phyloP scores from a whole-genome alignment of 306 rosid genomes.

The Rosa rugosa region DNA sequence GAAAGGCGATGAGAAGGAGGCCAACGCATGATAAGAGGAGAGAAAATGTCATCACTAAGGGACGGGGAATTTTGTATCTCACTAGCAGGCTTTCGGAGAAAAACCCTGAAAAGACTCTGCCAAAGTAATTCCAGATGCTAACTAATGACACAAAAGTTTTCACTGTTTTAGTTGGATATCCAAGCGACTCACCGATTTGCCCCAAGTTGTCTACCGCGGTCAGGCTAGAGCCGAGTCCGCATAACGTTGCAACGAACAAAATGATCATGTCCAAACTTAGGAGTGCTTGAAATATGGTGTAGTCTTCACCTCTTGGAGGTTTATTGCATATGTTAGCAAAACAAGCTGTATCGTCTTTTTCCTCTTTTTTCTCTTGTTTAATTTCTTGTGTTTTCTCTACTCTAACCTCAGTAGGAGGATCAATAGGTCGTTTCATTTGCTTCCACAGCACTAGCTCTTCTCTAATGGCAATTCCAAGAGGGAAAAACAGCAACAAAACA shows the following conservation, averaged over 20 bases:
- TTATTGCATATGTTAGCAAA: slow-evolving; percentile 19
- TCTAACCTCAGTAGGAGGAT: slow-evolving; percentile 5
- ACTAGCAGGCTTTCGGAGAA: slow-evolving; percentile 8
- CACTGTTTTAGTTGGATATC: slow-evolving; percentile 2
- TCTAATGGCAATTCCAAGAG: slow-evolving; percentile 30
- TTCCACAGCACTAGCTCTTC: slow-evolving; percentile 38
- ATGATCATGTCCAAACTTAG: slow-evolving; percentile 40
- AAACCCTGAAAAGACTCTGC: slow-evolving; percentile 17
- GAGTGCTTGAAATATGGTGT: slow-evolving; percentile 47
- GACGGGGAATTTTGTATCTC: slow-evolving; percentile 20
- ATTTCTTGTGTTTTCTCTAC: slow-evolving; percentile 10
- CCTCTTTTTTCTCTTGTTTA: background rate
- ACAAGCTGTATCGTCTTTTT: background rate
- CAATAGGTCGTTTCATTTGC: slow-evolving; percentile 1
- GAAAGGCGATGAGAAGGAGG: slow-evolving; percentile 19
- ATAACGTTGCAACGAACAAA: slow-evolving; percentile 10
- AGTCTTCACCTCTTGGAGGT: slow-evolving; percentile 50
- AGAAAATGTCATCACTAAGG: slow-evolving; percentile 9
- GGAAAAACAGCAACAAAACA: slow-evolving; percentile 31
- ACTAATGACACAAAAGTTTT: slow-evolving; percentile 9
- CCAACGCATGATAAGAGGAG: slow-evolving; percentile 19
- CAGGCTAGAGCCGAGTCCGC: slow-evolving; percentile 11
- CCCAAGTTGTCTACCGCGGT: slow-evolving; percentile 23
- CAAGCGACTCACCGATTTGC: slow-evolving; percentile 12
- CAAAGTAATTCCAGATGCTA: slow-evolving; percentile 24